Base-by-base conservation (phyloP, 1,139 yeast genomes). In the Yamadazyma songkhlaensis region DNA sequence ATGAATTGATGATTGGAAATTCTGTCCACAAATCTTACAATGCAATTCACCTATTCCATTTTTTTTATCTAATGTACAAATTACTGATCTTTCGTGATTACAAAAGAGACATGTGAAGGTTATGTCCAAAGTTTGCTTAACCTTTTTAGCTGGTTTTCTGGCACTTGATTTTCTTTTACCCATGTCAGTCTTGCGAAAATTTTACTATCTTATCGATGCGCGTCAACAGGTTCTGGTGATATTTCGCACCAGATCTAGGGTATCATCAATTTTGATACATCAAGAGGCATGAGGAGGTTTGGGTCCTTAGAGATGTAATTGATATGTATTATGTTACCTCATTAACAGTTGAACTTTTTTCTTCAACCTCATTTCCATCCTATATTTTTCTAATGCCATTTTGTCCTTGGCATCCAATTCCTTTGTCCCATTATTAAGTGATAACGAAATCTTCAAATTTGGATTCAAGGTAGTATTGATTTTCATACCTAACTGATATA, bases 11-110 rank as follows among this genome's bases (percentile, higher is more conserved):
- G 96, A 81, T 59, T 90, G 97, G 67, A 92, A 94, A 34, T 80
- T 78, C 57, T 92, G 97, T 1, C 97, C 97, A 59, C 98, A 92
- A 22, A 90, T 85, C 59, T 92, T 92, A 60, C 98, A 92, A 45
- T 79, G 81, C 44, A 92, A 66, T 28, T 85, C 81, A 13, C 98
- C 98, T 35, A 92, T 76, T 40, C 87, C 82, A 47, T 84, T 75
- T 60, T 84, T 87, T 64, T 88, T 92, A 59, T 92, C 98, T 59
- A 92, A 64, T 7, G 86, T 78, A 57, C 97, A 90, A 34, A 84
- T 76, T 36, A 92, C 96, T 1, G 96, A 84, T 49, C 84, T 84
- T 57, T 92, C 98, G 64, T 92, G 98, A 60, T 92, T 92, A 63
- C 98, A 92, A 60, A 92, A 92, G 43, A 92, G 67, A 64, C 98